These are phyloP conservation scores for Psilocybe cyanescens DNA, from an alignment of 768 basidiomycete species.

Conservation along the genomic window DNA sequence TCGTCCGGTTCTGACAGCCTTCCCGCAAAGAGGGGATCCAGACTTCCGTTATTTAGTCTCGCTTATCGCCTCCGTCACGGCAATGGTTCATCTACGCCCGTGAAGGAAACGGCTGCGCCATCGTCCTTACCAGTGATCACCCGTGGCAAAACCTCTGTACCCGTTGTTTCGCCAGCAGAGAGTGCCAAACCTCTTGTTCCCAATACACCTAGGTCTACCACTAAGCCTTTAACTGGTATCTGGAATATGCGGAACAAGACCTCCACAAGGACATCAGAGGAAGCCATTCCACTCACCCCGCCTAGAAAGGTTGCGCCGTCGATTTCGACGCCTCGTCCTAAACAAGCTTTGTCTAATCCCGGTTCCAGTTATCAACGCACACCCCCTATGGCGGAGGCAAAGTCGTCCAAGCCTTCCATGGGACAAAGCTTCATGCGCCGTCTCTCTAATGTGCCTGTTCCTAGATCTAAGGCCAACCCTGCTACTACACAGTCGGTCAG, in stretches of 20 bases:
- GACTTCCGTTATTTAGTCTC: constrained; percentile 2
- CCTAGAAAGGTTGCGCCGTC: background rate
- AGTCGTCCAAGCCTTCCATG: background rate
- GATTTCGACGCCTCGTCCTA: background rate
- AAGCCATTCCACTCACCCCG: background rate
- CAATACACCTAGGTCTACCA: background rate
- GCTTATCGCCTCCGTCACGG: background rate
- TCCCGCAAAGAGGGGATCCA: background rate
- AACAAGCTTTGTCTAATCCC: background rate
- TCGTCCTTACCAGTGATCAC: background rate
- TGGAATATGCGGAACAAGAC: background rate
- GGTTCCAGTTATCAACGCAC: background rate
- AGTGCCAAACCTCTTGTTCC: background rate
- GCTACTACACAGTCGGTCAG: background rate
- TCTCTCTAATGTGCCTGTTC: background rate
- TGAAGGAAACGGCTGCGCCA: background rate
- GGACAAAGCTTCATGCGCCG: background rate
- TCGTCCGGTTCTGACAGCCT: background rate
- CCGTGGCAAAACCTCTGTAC: background rate
- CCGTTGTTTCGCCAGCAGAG: background rate
- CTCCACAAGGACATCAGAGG: background rate
- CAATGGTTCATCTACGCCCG: background rate
- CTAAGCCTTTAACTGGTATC: background rate
- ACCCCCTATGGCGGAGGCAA: background rate
- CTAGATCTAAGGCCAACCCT: background rate